Percentiles rank a stretch among this genome's conserved stretches.
These are phyloP conservation scores for Chaetothyriales sp. DNA, from an alignment of 2,329 filamentous ascomycete genomes.

Conservation along the genomic window DNA sequence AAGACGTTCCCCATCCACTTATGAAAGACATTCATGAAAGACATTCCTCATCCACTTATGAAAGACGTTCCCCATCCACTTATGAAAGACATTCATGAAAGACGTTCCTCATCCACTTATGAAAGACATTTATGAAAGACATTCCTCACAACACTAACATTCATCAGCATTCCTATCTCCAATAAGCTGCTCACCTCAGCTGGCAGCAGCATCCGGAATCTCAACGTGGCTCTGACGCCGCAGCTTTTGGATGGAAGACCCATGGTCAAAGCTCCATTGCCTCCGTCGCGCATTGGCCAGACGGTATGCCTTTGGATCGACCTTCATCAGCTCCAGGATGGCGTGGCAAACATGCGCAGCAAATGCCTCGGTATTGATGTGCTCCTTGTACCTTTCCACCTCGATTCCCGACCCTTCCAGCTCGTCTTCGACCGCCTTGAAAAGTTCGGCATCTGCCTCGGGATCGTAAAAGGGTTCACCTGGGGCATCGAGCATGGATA, in stretches of 20 bases:
- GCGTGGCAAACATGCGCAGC: conserved; percentile 23
- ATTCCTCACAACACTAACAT: not conserved
- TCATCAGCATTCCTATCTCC: too few species aligned
- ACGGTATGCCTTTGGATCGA: conserved; percentile 14
- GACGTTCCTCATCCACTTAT: too few species aligned
- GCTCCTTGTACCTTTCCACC: conserved; percentile 36
- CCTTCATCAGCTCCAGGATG: conserved; percentile 15
- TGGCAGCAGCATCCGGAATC: conserved; percentile 9
- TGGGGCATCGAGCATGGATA: conserved; percentile 47
- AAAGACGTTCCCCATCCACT: too few species aligned
- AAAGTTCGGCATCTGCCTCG: conserved; percentile 35
- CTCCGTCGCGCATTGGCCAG: conserved; percentile 14
- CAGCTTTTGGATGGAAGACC: conserved; percentile 10
- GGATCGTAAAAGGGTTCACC: conserved; percentile 41
- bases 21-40: too few species aligned
- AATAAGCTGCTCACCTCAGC: not conserved
- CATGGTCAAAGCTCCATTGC: conserved; percentile 18
- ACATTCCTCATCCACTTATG: too few species aligned
- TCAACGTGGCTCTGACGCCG: conserved; percentile 13
- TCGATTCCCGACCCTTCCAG: conserved; percentile 37
- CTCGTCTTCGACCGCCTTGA: conserved; percentile 35
- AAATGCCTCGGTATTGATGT: conserved; percentile 43
- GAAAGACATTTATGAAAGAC: not conserved
- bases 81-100: too few species aligned
- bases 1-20: too few species aligned